These are phyloP conservation scores for Boletus huronensis DNA, from an alignment of 768 basidiomycete species.

Conservation along the genomic window DNA sequence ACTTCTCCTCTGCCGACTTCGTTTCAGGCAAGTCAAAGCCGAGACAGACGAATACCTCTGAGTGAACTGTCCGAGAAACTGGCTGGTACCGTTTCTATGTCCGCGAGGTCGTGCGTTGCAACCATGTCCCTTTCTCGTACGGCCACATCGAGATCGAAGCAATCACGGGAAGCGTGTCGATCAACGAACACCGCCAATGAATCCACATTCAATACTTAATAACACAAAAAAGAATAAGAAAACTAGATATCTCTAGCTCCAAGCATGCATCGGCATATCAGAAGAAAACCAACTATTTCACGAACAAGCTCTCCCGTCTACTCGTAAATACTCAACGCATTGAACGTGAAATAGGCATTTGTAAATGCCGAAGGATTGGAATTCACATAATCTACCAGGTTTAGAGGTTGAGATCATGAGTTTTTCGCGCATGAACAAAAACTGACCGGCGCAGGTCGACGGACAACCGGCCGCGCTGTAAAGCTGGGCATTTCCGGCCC, in stretches of 20 bases:
- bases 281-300: neutral
- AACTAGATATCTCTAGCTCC: too few relatives aligned
- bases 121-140: neutral
- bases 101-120: neutral
- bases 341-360: constrained; percentile 42
- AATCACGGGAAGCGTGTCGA: neutral
- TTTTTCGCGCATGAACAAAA: neutral
- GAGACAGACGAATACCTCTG: neutral
- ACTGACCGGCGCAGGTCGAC: constrained; percentile 27
- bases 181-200: neutral
- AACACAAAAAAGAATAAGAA: neutral
- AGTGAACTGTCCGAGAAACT: neutral
- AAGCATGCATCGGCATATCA: neutral
- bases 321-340: constrained; percentile 35
- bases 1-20: too few relatives aligned
- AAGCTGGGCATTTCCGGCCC: constrained; percentile 23
- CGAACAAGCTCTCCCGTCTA: neutral
- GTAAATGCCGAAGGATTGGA: constrained; percentile 37
- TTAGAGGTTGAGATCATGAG: neutral
- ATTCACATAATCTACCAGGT: constrained; percentile 31
- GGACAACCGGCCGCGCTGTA: constrained; percentile 26
- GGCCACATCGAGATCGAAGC: neutral
- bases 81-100: neutral
- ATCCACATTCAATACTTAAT: neutral
- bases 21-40: neutral